Conservation (phyloP, 768 basidiomycete species). For the Russula griseocarnosa region DNA sequence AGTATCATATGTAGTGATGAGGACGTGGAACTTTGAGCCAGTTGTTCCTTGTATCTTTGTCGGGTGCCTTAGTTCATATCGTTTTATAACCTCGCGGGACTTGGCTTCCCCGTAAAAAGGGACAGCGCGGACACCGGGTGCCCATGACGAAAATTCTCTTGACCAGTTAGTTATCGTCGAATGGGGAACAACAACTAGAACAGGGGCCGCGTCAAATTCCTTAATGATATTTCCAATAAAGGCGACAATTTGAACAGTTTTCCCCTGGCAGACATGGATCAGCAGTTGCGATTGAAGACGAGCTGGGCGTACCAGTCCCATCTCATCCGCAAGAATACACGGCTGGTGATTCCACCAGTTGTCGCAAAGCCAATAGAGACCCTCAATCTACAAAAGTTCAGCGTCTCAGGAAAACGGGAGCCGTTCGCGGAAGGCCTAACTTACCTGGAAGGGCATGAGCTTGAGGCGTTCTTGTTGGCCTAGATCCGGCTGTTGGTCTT, state of each 20-base stretch:
- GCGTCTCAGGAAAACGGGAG: conserved; percentile 13
- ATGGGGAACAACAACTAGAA: conserved; percentile 91
- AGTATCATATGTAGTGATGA: conserved; percentile 92
- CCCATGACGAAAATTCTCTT: conserved; percentile 87
- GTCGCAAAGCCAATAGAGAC: conserved; percentile 78
- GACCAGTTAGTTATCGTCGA: conserved; percentile 96
- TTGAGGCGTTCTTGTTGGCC: conserved; percentile 60
- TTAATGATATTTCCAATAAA: conserved; percentile 67
- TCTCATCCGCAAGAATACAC: conserved; percentile 94
- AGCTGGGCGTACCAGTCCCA: conserved; percentile 68
- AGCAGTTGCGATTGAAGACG: not conserved
- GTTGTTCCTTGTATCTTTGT: conserved; percentile 39
- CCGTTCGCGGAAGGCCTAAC: conserved; percentile 15
- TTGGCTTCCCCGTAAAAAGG: conserved; percentile 82
- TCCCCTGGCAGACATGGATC: conserved; percentile 51
- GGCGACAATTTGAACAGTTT: conserved; percentile 88
- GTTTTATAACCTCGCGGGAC: conserved; percentile 73
- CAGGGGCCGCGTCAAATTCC: conserved; percentile 63
- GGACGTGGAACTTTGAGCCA: conserved; percentile 75
- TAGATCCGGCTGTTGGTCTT: conserved; percentile 49
- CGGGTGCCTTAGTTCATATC: conserved; percentile 73
- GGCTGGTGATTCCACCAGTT: conserved; percentile 87
- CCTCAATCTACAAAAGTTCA: conserved; percentile 51
- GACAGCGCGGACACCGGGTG: conserved; percentile 70
- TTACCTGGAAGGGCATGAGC: conserved; percentile 86